These are phyloP conservation scores for Mycena indigotica DNA, from an alignment of 768 basidiomycete species.

Conservation along the genomic window DNA sequence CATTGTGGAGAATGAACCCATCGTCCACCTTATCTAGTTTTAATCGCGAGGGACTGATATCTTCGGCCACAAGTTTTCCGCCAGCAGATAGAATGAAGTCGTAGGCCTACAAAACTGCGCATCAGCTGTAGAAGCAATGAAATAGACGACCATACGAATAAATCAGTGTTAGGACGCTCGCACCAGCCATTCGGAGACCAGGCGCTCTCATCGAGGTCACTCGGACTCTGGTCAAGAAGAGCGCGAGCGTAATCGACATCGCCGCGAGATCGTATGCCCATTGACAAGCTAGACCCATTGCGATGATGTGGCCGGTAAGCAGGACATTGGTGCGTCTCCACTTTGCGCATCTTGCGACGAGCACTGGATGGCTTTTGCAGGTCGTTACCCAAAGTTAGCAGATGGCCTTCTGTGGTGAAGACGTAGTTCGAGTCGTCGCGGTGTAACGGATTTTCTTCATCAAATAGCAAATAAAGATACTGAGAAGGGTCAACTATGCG, in stretches of 20 bases:
- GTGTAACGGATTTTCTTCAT: constrained; percentile 77
- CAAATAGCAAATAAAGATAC: constrained; percentile 94
- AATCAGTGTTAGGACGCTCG: constrained; percentile 63
- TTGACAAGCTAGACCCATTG: constrained; percentile 50
- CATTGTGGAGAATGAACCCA: constrained; percentile 76
- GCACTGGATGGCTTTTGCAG: constrained; percentile 60
- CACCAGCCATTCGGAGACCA: constrained; percentile 82
- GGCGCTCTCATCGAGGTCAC: constrained; percentile 49
- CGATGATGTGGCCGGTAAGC: constrained; percentile 55
- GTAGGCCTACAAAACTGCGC: constrained; percentile 55
- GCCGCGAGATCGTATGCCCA: constrained; percentile 68
- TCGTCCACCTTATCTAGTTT: constrained; percentile 65
- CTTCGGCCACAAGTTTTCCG: constrained; percentile 60
- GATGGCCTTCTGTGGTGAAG: constrained; percentile 95
- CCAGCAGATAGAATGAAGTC: constrained; percentile 77
- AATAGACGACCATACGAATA: constrained; percentile 62
- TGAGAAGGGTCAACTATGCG: constrained; percentile 30
- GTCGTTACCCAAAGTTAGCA: constrained; percentile 63
- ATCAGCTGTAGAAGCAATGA: constrained; percentile 1
- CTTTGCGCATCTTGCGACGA: constrained; percentile 60
- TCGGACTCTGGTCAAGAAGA: constrained; percentile 58
- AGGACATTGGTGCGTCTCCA: constrained; percentile 75
- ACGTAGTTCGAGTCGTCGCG: constrained; percentile 83
- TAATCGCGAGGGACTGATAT: constrained; percentile 63
- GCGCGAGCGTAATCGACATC: constrained; percentile 83